Evolutionary conservation across 371 early-diverging fungal genomes (phyloP), one percentile per base, ranked within the genome.

Genomic region (Apophysomyces elegans): DNA sequence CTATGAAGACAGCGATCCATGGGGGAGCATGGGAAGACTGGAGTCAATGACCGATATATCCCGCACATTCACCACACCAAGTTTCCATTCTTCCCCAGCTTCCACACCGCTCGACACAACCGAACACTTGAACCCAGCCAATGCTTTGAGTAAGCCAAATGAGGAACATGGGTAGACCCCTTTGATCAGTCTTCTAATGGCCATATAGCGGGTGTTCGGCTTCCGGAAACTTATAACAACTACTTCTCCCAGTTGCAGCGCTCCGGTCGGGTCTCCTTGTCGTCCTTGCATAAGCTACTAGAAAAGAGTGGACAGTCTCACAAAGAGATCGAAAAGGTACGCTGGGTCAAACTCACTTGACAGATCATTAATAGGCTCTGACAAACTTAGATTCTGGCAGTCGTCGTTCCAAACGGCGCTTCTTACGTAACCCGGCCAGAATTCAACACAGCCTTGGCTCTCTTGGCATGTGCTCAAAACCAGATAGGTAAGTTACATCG

Each of bases 391-490:
- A 73, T 78, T 38, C 45, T 76, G 16, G 69, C 70, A 56, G 71
- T 80, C 12, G 84, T 80, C 4, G 79, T 81, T 5, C 74, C 84
- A 39, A 76, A 81, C 8, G 85, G 80, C 41, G 71, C 79, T 2
- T 76, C 80, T 37, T 79, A 84, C 62, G 77, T 88, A 58, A 86
- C 86, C 37, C 86, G 81, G 36, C 77, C 83, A 46, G 92, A 90
- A 73, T 91, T 91, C 69, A 87, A 90, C 62, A 76, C 88, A 47
- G 88, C 88, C 4, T 68, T 92, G 47, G 91, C 91, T 1, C 75
- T 92, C 44, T 74, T 88, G 4, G 90, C 88, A 21, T 80, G 91
- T 65, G 91, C 90, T 5, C 94, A 93, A 70, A 90, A 91, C 69
- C 87, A 89, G 73, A 89, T 92, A 86, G 84, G 88, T 75, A 85